A percentile compares a stretch with the other conserved stretches of the same genome.
phyloP scores from a whole-genome alignment of 345 rosid species.

The Melastoma malabathricum region DNA sequence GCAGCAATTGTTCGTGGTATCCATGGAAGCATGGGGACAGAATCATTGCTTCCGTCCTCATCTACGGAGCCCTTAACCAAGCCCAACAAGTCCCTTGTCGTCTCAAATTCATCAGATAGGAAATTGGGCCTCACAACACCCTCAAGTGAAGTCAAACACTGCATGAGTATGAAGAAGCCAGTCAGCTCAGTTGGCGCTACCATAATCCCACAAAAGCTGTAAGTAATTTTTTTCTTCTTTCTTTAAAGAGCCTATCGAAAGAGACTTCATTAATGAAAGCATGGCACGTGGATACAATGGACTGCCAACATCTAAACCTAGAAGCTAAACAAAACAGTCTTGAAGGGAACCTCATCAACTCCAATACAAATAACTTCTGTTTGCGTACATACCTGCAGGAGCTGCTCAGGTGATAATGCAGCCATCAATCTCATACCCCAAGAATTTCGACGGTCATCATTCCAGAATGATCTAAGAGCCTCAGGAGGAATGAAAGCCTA shows the following conservation, averaged over 20 bases:
- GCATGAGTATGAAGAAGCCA: conserved; percentile 12
- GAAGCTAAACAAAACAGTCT: too few species aligned
- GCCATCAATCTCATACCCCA: conserved; percentile 50
- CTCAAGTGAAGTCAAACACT: conserved; percentile 69
- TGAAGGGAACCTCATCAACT: too few species aligned
- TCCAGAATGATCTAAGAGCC: conserved; percentile 73
- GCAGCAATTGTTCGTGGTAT: conserved; percentile 82
- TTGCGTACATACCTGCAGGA: conserved; percentile 45
- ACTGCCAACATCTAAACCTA: too few species aligned
- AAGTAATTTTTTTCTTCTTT: neutral
- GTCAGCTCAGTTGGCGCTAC: conserved; percentile 1
- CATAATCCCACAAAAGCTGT: neutral
- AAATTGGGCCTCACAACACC: conserved; percentile 53
- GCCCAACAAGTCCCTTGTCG: conserved; percentile 60
- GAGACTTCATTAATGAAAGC: too few species aligned
- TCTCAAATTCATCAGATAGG: conserved; percentile 46
- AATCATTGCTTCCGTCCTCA: conserved; percentile 19
- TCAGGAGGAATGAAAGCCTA: conserved; percentile 71
- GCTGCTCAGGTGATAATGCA: conserved; percentile 50
- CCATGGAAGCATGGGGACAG: conserved; percentile 80
- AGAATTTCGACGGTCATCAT: conserved; percentile 31
- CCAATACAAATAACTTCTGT: too few species aligned
- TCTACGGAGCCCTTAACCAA: conserved; percentile 8
- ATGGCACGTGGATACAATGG: too few species aligned
- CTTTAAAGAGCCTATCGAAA: too few species aligned